Percentiles rank a stretch among this genome's conserved stretches.
These are phyloP conservation scores for Neocucurbitaria cava DNA, from an alignment of 2,329 filamentous ascomycete species.

Conservation along the genomic window DNA sequence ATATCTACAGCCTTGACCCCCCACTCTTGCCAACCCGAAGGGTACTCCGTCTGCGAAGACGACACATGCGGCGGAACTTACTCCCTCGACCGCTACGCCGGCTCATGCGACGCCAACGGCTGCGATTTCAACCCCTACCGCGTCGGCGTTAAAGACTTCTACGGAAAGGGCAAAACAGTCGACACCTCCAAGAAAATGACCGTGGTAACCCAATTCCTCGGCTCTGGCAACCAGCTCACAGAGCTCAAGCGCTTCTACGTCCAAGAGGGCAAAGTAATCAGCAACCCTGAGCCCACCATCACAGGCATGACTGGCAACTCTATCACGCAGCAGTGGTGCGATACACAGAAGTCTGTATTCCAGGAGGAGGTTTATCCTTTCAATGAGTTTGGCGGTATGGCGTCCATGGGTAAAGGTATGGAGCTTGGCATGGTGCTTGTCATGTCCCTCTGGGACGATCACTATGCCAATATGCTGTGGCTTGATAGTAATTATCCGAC, in stretches of 20 bases:
- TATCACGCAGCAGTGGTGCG: constrained; percentile 41
- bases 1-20: constrained; percentile 69
- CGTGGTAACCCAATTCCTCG: constrained; percentile 59
- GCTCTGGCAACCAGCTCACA: constrained; percentile 50
- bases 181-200: constrained; percentile 49
- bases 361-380: constrained; percentile 56
- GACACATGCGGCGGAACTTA: constrained; percentile 54
- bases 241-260: constrained; percentile 59
- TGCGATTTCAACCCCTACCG: constrained; percentile 69
- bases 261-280: constrained; percentile 57
- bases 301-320: constrained; percentile 51
- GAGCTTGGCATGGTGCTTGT: constrained; percentile 67
- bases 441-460: constrained; percentile 69
- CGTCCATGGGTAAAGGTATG: constrained; percentile 62
- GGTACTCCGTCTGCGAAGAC: constrained; percentile 61
- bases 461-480: constrained; percentile 74
- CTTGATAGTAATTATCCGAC: constrained; percentile 71
- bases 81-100: constrained; percentile 64
- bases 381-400: constrained; percentile 62
- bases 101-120: constrained; percentile 70
- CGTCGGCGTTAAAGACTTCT: constrained; percentile 68
- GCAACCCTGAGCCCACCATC: constrained; percentile 52
- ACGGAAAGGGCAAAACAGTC: constrained; percentile 61
- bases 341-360: constrained; percentile 37
- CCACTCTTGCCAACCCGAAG: constrained; percentile 64